Base-by-base conservation (phyloP, 192 early-diverging fungal species). In the Backusella psychrophila region DNA sequence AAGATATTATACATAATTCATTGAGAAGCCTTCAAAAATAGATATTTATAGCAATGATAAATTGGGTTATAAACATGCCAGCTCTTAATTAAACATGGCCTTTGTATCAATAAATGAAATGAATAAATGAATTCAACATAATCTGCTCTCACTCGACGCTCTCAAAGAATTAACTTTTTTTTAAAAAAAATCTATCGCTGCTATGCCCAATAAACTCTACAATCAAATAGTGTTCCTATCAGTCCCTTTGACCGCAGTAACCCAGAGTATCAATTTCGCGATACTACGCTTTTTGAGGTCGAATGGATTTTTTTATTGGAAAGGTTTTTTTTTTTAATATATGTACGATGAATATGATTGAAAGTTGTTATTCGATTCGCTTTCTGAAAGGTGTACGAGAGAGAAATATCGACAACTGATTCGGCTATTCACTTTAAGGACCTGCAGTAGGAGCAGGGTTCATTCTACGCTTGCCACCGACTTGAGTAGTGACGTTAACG, bases 381-480 rank as follows among this genome's bases (percentile, higher is more conserved):
- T 21, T 36, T 31, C 34, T 35, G 34, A 14, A 67, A 8, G 12
- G 23, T 29, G 15, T 15, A 35, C 34, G 6, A 35, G 68, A 41
- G 21, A 38, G n/a, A 69, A 29, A 21, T 19, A 69, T 23, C 19
- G 68, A 41, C 17, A 15, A 21, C 21, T 69, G 34, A 38, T 0
- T n/a, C 68, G 6, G 26, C 21, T 39, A 41, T 26, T 69, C 34
- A 8, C 68, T 75, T 82, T 86, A 77, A 80, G 78, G 84, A 49
- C 82, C 82, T 75, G 79, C 72, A 34, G 85, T 86, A 71, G 85
- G 85, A 73, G 85, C 84, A 75, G 85, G 85, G 80, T 86, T 86
- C 85, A 87, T 85, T 80, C 89, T 92, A 83, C 95, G 92, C 94
- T 98, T 99, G 86, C 92, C 94, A 85, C 93, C 93, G 83, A 94